Evolutionary conservation across 1,284 basidiomycete genomes (phyloP).

Genomic region (Austroboletus rostrupii): DNA sequence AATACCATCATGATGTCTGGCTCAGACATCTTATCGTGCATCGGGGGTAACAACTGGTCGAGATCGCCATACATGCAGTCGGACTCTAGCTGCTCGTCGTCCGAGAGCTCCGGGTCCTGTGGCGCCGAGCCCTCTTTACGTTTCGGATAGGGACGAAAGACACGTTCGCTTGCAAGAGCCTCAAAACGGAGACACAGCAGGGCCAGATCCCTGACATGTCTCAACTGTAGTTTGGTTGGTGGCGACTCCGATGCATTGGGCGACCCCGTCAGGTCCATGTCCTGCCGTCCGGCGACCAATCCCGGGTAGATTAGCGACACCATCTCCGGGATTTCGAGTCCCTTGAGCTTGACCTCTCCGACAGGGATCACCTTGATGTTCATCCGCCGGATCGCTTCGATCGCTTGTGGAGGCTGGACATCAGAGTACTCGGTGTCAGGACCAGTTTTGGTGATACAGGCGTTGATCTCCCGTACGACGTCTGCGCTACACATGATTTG

Average conservation of each 20-base stretch:
- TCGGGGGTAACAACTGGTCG: conserved; percentile 64
- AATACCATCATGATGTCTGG: conserved; percentile 72
- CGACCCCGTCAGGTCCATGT: conserved; percentile 50
- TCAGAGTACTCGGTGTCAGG: conserved; percentile 56
- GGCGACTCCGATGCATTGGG: conserved; percentile 22
- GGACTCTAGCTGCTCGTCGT: conserved; percentile 33
- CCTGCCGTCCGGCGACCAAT: conserved; percentile 70
- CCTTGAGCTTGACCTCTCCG: conserved; percentile 92
- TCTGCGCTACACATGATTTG: conserved; percentile 94
- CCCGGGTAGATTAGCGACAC: conserved; percentile 84
- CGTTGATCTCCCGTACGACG: conserved; percentile 81
- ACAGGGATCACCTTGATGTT: conserved; percentile 74
- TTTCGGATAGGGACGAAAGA: conserved; percentile 51
- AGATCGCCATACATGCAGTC: conserved; percentile 56
- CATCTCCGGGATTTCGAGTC: conserved; percentile 86
- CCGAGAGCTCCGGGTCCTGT: conserved; percentile 25
- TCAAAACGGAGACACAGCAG: conserved; percentile 81
- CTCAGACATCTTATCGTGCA: conserved; percentile 74
- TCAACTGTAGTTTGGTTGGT: conserved; percentile 31
- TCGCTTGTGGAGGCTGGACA: conserved; percentile 50
- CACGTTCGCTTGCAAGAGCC: conserved; percentile 64
- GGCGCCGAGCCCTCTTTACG: conserved; percentile 41
- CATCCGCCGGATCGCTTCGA: conserved; percentile 73
- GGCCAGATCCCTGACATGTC: conserved; percentile 77
- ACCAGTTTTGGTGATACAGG: conserved; percentile 53